phyloP scores from a whole-genome alignment of 2,329 filamentous ascomycete genomes.

The Cercospora sp. region DNA sequence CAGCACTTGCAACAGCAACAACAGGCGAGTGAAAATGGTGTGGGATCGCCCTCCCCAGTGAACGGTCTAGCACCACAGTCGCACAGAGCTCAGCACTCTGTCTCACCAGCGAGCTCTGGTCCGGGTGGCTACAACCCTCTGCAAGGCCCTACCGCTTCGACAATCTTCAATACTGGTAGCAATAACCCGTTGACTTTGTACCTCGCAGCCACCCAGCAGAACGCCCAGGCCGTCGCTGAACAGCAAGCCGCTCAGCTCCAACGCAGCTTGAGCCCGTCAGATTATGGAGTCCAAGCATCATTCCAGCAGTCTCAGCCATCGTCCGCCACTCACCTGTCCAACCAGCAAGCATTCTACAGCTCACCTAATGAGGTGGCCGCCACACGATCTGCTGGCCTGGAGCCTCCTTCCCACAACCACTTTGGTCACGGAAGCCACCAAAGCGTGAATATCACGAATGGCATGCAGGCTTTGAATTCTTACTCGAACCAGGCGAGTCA shows the following conservation, averaged over 20 bases:
- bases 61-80: conserved; percentile 58
- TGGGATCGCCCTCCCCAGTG: conserved; percentile 58
- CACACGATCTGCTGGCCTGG: conserved; percentile 36
- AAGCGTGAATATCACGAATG: conserved; percentile 50
- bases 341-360: conserved; percentile 80
- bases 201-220: conserved; percentile 62
- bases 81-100: conserved; percentile 56
- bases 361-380: conserved; percentile 60
- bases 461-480: conserved; percentile 24
- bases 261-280: conserved; percentile 42
- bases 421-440: conserved; percentile 57
- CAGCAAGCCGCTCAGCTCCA: conserved; percentile 48
- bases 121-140: conserved; percentile 61
- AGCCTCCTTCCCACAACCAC: conserved; percentile 38
- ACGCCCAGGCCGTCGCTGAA: conserved; percentile 58
- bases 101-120: conserved; percentile 60
- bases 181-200: conserved; percentile 95
- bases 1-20: conserved; percentile 62
- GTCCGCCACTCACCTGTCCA: conserved; percentile 52
- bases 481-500: conserved; percentile 52
- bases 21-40: conserved; percentile 53
- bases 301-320: conserved; percentile 47
- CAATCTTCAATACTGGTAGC: conserved; percentile 73
- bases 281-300: conserved; percentile 58
- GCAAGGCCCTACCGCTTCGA: conserved; percentile 65